A percentile compares a stretch with the other conserved stretches of the same genome.
Conservation (phyloP, 2,329 filamentous ascomycete genomes). For the Colletotrichum cereale region DNA sequence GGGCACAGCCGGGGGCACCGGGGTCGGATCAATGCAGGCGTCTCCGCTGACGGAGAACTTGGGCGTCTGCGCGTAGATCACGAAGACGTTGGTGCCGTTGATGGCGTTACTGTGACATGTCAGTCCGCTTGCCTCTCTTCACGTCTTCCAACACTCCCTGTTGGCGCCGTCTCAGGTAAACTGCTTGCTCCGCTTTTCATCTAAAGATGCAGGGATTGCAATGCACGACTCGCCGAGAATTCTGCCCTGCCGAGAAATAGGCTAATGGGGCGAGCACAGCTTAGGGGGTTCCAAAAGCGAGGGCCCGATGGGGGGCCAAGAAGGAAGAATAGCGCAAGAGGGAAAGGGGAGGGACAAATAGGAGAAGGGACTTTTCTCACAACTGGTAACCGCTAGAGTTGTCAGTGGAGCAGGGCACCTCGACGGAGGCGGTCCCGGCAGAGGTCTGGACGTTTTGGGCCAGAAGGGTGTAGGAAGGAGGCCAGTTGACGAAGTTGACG, state of each 20-base stretch:
- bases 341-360: conserved; percentile 38
- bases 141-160: neutral
- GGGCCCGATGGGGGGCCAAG: neutral
- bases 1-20: conserved; percentile 40
- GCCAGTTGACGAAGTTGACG: conserved; percentile 60
- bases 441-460: conserved; percentile 51
- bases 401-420: conserved; percentile 53
- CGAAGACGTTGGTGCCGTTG: conserved; percentile 59
- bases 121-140: neutral
- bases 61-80: conserved; percentile 57
- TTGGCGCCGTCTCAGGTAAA: neutral
- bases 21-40: conserved; percentile 46
- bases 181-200: conserved; percentile 21
- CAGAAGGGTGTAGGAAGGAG: conserved; percentile 54
- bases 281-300: conserved; percentile 1
- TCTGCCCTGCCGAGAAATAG: neutral
- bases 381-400: conserved; percentile 56
- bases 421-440: conserved; percentile 49
- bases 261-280: neutral
- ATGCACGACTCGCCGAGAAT: conserved; percentile 4
- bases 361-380: conserved; percentile 9
- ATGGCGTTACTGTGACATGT: conserved; percentile 51
- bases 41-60: conserved; percentile 52
- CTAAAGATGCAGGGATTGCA: conserved; percentile 3
- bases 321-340: neutral